A percentile compares a stretch with the other conserved stretches of the same genome.
Conservation (phyloP, 495 filamentous ascomycete species). For the Trichocladium antarcticum region DNA sequence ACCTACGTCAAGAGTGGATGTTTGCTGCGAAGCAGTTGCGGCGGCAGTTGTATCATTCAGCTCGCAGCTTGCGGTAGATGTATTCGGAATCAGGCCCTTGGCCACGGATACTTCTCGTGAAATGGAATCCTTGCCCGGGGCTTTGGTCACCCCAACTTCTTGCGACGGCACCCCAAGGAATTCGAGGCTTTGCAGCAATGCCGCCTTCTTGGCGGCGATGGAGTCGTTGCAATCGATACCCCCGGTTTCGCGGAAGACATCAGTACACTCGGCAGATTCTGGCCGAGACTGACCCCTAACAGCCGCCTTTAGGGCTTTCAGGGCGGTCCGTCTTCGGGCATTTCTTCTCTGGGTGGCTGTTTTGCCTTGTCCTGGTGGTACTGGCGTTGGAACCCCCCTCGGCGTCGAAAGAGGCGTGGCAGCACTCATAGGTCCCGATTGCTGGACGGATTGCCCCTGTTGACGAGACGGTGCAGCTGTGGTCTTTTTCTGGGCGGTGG, state of each 20-base stretch:
- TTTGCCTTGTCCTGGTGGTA: conserved; percentile 28
- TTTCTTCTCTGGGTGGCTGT: conserved; percentile 34
- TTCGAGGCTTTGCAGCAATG: conserved; percentile 11
- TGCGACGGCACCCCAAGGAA: background rate
- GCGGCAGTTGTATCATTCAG: no score
- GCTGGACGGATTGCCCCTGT: no score
- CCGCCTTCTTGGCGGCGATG: conserved; percentile 18
- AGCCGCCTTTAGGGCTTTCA: conserved; percentile 17
- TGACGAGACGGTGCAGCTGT: no score
- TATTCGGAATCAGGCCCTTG: background rate
- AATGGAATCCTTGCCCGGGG: background rate
- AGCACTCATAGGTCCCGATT: no score
- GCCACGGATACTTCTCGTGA: background rate
- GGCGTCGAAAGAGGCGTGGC: background rate
- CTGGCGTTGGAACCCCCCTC: background rate
- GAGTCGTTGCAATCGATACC: background rate
- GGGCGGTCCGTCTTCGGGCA: conserved; percentile 27
- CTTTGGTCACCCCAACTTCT: background rate
- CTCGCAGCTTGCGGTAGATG: background rate
- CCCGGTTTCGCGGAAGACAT: background rate
- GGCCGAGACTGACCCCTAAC: background rate
- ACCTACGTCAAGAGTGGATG: no score
- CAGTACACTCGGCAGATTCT: background rate
- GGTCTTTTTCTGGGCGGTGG: background rate
- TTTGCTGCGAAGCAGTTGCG: no score